These are phyloP conservation scores for Russula compacta DNA, from an alignment of 768 basidiomycete genomes.

Conservation along the genomic window DNA sequence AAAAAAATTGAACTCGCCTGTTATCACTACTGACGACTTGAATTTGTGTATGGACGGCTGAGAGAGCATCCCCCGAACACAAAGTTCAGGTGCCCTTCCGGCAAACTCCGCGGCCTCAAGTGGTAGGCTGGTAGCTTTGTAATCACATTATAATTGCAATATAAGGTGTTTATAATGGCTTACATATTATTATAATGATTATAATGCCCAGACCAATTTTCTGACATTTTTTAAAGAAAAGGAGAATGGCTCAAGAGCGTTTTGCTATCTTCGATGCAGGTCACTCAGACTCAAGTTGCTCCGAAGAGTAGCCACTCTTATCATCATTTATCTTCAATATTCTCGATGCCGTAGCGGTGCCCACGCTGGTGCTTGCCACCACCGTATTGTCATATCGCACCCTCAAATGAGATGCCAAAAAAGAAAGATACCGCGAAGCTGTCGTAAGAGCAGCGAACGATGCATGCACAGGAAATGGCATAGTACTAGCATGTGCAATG, in stretches of 20 bases:
- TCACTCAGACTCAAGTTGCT: constrained; percentile 28
- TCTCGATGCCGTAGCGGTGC: neutral
- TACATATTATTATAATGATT: too few species aligned
- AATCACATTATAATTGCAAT: too few species aligned
- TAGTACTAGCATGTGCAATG: constrained; percentile 1
- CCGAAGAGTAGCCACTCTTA: neutral
- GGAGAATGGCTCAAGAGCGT: too few species aligned
- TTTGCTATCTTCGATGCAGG: neutral
- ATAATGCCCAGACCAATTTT: too few species aligned
- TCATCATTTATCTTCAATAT: neutral
- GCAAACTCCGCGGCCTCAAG: constrained; percentile 7
- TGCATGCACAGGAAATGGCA: neutral
- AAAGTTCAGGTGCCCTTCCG: constrained; percentile 1
- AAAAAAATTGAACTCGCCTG: constrained; percentile 24
- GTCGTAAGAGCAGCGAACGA: constrained; percentile 18
- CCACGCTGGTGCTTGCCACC: neutral
- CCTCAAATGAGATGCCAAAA: constrained; percentile 28
- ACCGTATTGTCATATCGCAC: neutral
- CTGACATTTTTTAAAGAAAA: too few species aligned
- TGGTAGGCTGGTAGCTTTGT: too few species aligned
- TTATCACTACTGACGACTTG: constrained; percentile 25
- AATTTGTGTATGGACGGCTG: constrained; percentile 19
- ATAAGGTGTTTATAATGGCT: too few species aligned
- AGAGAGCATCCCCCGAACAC: neutral
- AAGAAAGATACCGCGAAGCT: constrained; percentile 42